Percentiles rank a stretch among this genome's conserved stretches.
Conservation (phyloP, 805 yeast genomes). For the Wickerhamomyces subpelliculosus region DNA sequence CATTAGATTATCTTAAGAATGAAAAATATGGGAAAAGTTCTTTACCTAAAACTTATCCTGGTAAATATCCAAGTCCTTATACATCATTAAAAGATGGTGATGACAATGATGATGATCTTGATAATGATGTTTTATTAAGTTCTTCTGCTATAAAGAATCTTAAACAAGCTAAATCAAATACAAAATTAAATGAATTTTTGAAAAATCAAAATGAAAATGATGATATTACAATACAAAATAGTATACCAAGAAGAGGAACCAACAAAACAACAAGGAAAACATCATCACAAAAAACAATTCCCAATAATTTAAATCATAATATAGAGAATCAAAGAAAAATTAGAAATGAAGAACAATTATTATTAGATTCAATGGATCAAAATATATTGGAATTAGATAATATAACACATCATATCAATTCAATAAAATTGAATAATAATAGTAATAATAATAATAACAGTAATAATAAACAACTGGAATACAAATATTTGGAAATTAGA, state of each 20-base stretch:
- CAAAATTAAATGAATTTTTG: slow-evolving; percentile 9
- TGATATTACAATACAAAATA: too few relatives aligned
- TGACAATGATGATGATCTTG: too few relatives aligned
- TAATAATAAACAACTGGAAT: slow-evolving; percentile 5
- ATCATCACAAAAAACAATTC: background rate
- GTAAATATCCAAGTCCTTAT: slow-evolving; percentile 21
- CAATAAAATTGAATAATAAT: slow-evolving; percentile 8
- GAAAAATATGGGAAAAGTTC: too few relatives aligned
- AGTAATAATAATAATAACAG: too few relatives aligned
- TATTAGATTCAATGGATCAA: slow-evolving; percentile 19
- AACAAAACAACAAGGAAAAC: background rate
- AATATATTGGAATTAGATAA: slow-evolving; percentile 20
- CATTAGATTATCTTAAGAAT: too few relatives aligned
- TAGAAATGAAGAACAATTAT: background rate
- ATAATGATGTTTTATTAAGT: slow-evolving; percentile 4
- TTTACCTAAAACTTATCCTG: slow-evolving; percentile 17
- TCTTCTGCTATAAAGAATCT: slow-evolving; percentile 14
- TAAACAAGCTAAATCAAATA: slow-evolving; percentile 14
- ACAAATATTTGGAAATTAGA: slow-evolving; percentile 21
- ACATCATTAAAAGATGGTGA: too few relatives aligned
- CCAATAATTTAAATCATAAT: too few relatives aligned
- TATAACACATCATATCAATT: slow-evolving; percentile 17
- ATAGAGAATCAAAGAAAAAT: background rate
- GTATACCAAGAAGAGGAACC: too few relatives aligned
- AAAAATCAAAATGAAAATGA: too few relatives aligned